Evolutionary conservation across 75 land plant species (phyloP), one percentile per base, ranked within the genome.

Genomic region (Picea sitchensis): DNA sequence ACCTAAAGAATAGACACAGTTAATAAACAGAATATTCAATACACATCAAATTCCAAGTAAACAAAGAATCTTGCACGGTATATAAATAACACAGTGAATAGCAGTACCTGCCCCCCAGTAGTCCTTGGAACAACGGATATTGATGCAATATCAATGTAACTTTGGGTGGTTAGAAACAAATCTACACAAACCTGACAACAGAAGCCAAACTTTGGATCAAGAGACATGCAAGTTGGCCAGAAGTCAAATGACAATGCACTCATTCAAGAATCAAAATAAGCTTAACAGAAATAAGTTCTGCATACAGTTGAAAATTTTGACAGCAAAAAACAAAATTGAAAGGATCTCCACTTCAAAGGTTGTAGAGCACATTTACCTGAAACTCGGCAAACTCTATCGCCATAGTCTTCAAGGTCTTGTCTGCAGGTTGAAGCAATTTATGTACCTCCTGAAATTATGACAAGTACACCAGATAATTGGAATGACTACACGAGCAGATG

Each of bases 71-170:
- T 14, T 30, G 51, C 23, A 79, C 75, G 34, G 14, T 30, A 51
- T 3, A 11, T 44, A 34, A n/a, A 38, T 1, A 76, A 76, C 20
- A 44, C 14, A 26, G 76, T 21, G 3, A 30, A 4, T 0, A 36
- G 6, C 58, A 30, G 30, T 88, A 98, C 99, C 96, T 98, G 99
- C 20, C 99, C 99, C 64, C 99, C 99, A 60, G 99, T 98, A 75
- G 96, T 95, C 76, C 85, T 84, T 82, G 99, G 91, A 75, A 98
- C 88, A 44, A 98, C 99, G 77, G 94, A 85, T 59, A 98, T 77
- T 21, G 99, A 95, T 44, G 98, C 98, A 79, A 98, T 90, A 75
- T 98, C 99, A 18, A 95, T 83, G 83, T 91, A 98, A 26, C 81
- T 75, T 86, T 98, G 99, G 36, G 92, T 83, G 31, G 96, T 93